A percentile compares a stretch with the other conserved stretches of the same genome.
Conservation (phyloP, 306 rosid species). For the Ceratonia siliqua region DNA sequence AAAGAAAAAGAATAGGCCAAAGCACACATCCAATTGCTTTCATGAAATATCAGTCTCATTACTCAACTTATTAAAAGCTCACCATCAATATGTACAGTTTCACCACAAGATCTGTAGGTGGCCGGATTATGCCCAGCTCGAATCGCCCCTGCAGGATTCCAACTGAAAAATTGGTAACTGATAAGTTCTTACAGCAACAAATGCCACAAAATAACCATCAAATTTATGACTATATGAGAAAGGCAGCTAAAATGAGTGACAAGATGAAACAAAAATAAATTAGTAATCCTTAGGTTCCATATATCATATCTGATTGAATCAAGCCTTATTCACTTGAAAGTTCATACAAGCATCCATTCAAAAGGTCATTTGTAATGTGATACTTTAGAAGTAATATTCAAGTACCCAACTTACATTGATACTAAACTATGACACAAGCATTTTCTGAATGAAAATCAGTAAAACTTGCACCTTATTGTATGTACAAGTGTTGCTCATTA, state of each 20-base stretch:
- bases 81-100: conserved; percentile 81
- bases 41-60: not conserved
- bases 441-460: not conserved
- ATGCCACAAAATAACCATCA: not conserved
- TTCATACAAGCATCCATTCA: not conserved
- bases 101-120: conserved; percentile 62
- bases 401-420: too few relatives aligned
- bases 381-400: not conserved
- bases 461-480: not conserved
- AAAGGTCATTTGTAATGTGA: not conserved
- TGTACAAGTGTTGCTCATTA: not conserved
- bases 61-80: conserved; percentile 35
- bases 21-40: not conserved
- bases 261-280: conserved; percentile 4
- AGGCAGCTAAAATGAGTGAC: conserved; percentile 5
- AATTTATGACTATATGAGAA: not conserved
- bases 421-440: too few relatives aligned
- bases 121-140: conserved; percentile 91
- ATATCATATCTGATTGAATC: not conserved
- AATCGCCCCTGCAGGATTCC: conserved; percentile 95
- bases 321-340: not conserved
- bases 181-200: conserved; percentile 32
- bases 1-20: not conserved
- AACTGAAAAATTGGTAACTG: conserved; percentile 57
- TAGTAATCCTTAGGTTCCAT: not conserved